These are phyloP conservation scores for Parastagonospora nodorum DNA, from an alignment of 2,329 filamentous ascomycete species.

Conservation along the genomic window DNA sequence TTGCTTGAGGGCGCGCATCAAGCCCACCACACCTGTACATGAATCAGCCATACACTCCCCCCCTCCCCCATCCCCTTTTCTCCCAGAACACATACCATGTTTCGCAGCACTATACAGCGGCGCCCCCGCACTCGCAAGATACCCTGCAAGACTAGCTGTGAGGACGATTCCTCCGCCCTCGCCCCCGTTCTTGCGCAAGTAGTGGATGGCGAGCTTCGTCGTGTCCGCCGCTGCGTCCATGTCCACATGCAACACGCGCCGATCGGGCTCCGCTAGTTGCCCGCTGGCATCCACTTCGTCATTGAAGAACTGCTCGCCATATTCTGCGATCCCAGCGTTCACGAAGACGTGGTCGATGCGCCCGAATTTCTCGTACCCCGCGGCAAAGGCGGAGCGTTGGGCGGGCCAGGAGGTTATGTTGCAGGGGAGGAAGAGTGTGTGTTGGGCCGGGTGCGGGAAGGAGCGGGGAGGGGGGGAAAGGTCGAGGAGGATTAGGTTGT, in stretches of 20 bases:
- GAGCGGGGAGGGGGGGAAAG: conserved; percentile 41
- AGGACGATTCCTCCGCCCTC: conserved; percentile 53
- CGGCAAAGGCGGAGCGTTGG: conserved; percentile 53
- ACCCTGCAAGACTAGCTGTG: conserved; percentile 57
- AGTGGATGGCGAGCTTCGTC: conserved; percentile 55
- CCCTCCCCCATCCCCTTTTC: background rate
- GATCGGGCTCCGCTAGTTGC: conserved; percentile 53
- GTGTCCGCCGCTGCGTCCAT: conserved; percentile 55
- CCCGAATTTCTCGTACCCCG: conserved; percentile 49
- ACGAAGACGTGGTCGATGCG: conserved; percentile 55
- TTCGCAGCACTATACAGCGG: conserved; percentile 57
- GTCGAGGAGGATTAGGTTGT: conserved; percentile 51
- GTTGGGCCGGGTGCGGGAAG: conserved; percentile 31
- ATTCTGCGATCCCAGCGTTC: conserved; percentile 56
- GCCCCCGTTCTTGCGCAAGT: conserved; percentile 48
- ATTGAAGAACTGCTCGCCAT: conserved; percentile 56
- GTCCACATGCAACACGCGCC: conserved; percentile 52
- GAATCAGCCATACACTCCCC: background rate
- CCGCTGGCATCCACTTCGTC: conserved; percentile 50
- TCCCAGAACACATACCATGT: conserved; percentile 45
- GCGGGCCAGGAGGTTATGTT: conserved; percentile 54
- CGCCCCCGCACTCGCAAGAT: conserved; percentile 54
- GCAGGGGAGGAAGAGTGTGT: conserved; percentile 47
- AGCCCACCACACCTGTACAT: conserved; percentile 50
- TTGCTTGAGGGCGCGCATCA: conserved; percentile 56